Percentiles rank a stretch among this genome's conserved stretches.
These are phyloP conservation scores for Populus hybrid DNA, from an alignment of 441 rosid genomes.

Conservation along the genomic window DNA sequence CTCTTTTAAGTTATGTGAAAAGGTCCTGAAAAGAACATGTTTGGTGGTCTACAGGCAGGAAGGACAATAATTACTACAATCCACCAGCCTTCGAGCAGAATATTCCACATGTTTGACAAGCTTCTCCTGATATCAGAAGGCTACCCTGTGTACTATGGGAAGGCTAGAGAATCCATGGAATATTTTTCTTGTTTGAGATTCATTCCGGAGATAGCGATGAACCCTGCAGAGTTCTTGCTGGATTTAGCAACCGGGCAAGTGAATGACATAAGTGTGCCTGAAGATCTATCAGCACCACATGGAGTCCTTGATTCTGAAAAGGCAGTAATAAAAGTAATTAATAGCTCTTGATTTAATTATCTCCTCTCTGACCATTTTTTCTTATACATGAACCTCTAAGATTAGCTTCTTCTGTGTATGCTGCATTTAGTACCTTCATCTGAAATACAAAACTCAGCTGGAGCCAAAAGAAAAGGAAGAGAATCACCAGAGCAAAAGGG, in stretches of 20 bases:
- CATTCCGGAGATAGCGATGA: constrained; percentile 89
- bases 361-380: background rate
- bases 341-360: constrained; percentile 13
- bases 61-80: constrained; percentile 85
- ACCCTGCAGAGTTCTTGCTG: constrained; percentile 94
- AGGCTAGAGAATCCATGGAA: constrained; percentile 69
- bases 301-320: constrained; percentile 48
- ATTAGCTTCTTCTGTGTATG: constrained; percentile 15
- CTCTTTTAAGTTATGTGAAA: background rate
- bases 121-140: constrained; percentile 88
- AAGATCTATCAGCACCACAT: constrained; percentile 45
- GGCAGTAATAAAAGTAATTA: constrained; percentile 60
- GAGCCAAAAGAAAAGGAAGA: constrained; percentile 81
- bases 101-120: constrained; percentile 91
- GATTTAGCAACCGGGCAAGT: constrained; percentile 93
- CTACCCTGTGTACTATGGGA: constrained; percentile 77
- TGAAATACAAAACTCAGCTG: constrained; percentile 61
- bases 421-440: constrained; percentile 63
- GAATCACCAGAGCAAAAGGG: constrained; percentile 47
- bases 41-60: constrained; percentile 59
- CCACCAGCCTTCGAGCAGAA: constrained; percentile 95
- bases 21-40: constrained; percentile 3
- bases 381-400: background rate
- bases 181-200: constrained; percentile 77
- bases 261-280: constrained; percentile 72